Base-by-base conservation (phyloP, 164 flowering plant species). In the Aristolochia californica region DNA sequence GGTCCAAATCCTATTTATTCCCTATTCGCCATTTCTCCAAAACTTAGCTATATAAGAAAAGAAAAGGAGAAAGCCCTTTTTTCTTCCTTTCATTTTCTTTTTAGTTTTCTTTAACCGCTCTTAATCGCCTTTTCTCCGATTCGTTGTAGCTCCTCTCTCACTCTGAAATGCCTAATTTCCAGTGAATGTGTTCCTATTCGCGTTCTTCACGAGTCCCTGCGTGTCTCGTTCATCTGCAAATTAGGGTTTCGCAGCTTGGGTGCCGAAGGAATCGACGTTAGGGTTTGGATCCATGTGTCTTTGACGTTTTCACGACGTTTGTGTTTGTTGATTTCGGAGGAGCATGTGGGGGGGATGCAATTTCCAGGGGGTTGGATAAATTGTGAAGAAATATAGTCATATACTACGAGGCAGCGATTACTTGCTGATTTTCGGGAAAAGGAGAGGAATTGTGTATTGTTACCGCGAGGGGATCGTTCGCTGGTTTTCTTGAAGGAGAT, bases 231-330 rank as follows among this genome's bases (percentile, higher is more conserved):
- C 57, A 20, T 5, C 21, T 5, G 54, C 13, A 11, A 22, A 51
- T 51, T 51, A 51, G 54, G 54, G 54, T 51, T 51, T 51, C 24
- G 54, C 11, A 18, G 40, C 24, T 18, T n/a, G n/a, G n/a, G n/a
- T n/a, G n/a, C n/a, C n/a, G n/a, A n/a, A n/a, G n/a, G n/a, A n/a
- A n/a, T n/a, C n/a, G n/a, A n/a, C n/a, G n/a, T n/a, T n/a, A 18
- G 26, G 24, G 25, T 21, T 13, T 4, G 54, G 24, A 18, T 51
- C 48, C 48, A 17, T 5, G 5, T 34, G 40, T n/a, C n/a, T 34
- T 34, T n/a, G n/a, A n/a, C n/a, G 40, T 4, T 47, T 22, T 51
- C 12, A 5, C 12, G 54, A 22, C 24, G 7, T 18, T 47, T 4
- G 22, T 4, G 50, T 18, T 13, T 2, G 23, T 13, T 18, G 25